Evolutionary conservation across 148 eudicot species (phyloP).

Genomic region (Diospyros kaki): DNA sequence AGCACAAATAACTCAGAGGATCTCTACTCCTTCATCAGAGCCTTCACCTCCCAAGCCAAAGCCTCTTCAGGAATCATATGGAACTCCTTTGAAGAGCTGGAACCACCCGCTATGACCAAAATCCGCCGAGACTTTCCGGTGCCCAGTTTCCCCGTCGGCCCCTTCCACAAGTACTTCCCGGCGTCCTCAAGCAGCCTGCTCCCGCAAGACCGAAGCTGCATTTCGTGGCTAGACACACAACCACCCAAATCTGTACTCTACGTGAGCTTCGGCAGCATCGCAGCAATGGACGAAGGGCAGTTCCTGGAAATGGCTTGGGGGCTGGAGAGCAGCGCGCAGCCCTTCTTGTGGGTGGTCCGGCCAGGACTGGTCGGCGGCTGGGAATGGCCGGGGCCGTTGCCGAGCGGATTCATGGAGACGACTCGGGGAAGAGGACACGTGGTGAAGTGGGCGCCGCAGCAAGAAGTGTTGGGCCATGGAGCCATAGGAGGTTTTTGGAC

Average conservation of each 20-base stretch:
- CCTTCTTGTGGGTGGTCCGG: constrained; percentile 63
- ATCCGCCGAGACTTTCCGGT: constrained; percentile 16
- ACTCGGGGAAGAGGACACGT: constrained; percentile 34
- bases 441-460: constrained; percentile 62
- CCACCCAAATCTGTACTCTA: constrained; percentile 46
- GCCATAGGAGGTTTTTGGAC: constrained; percentile 57
- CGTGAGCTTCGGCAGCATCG: constrained; percentile 58
- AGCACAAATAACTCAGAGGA: constrained; percentile 5
- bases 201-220: constrained; percentile 24
- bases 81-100: constrained; percentile 51
- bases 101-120: constrained; percentile 17
- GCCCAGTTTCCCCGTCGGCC: constrained; percentile 42
- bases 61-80: constrained; percentile 44
- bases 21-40: constrained; percentile 4
- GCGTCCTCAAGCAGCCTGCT: constrained; percentile 29
- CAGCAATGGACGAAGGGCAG: constrained; percentile 22
- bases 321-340: constrained; percentile 39
- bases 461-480: constrained; percentile 46
- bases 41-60: constrained; percentile 21
- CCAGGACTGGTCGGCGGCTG: constrained; percentile 25
- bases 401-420: constrained; percentile 27
- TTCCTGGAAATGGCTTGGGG: constrained; percentile 49
- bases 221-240: constrained; percentile 54
- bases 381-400: constrained; percentile 28
- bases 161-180: constrained; percentile 32